Evolutionary conservation across 345 rosid genomes (phyloP).

Genomic region (Hibiscus trionum): DNA sequence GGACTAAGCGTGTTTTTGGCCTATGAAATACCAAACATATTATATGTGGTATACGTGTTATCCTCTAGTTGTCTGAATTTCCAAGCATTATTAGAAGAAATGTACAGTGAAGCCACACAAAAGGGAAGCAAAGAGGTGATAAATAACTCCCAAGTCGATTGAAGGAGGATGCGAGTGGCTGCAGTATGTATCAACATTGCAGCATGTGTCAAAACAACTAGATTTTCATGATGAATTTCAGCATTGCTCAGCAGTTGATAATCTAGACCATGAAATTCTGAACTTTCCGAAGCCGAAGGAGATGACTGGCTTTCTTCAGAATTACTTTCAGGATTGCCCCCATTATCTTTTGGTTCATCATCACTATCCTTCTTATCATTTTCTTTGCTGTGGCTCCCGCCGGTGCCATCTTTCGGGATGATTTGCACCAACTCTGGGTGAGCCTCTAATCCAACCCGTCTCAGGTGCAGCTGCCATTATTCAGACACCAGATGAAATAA

Average conservation of each 20-base stretch:
- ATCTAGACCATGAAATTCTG: constrained; percentile 34
- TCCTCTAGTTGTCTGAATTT: constrained; percentile 27
- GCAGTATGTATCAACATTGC: constrained; percentile 14
- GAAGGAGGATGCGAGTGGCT: constrained; percentile 22
- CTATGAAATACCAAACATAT: no score
- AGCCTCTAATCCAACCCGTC: constrained; percentile 86
- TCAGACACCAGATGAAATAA: constrained; percentile 4
- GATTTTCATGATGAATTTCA: constrained; percentile 7
- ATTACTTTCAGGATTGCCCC: constrained; percentile 30
- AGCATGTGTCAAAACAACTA: constrained; percentile 5
- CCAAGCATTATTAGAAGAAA: constrained; percentile 21
- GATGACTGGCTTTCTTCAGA: constrained; percentile 30
- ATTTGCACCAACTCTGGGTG: constrained; percentile 59
- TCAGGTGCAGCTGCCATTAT: constrained; percentile 90
- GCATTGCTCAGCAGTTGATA: constrained; percentile 36
- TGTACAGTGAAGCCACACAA: constrained; percentile 32
- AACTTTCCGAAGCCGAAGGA: constrained; percentile 42
- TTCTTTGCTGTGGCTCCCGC: constrained; percentile 45
- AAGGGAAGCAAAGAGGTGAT: constrained; percentile 23
- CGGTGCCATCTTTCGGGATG: constrained; percentile 43
- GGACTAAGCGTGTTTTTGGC: no score
- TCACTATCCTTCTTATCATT: constrained; percentile 39
- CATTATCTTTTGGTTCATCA: constrained; percentile 31
- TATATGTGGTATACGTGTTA: no score
- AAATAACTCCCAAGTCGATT: constrained; percentile 24